phyloP scores from a whole-genome alignment of 805 yeast genomes.

The Teunomyces tritomae region DNA sequence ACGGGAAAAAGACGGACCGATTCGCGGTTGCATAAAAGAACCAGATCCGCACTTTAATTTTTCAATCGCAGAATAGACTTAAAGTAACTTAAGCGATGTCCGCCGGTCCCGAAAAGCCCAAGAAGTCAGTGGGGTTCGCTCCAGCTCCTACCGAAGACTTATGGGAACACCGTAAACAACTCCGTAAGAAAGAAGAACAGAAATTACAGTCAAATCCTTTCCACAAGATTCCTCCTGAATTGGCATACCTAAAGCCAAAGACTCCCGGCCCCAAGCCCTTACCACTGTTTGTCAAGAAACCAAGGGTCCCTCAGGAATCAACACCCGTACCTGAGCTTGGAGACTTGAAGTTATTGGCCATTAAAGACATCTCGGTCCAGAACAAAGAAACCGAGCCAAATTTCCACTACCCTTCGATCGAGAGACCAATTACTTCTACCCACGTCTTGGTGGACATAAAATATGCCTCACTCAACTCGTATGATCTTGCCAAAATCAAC shows the following conservation, averaged over 20 bases:
- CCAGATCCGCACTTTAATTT: background rate
- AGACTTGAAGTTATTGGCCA: constrained; percentile 50
- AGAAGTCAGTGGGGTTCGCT: constrained; percentile 40
- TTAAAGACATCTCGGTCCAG: constrained; percentile 46
- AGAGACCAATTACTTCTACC: constrained; percentile 46
- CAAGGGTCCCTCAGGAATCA: background rate
- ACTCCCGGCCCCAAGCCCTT: constrained; percentile 29
- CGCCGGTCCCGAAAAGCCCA: constrained; percentile 9
- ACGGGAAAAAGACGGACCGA: background rate
- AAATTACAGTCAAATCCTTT: constrained; percentile 29
- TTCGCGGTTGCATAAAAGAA: background rate
- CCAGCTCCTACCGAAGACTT: constrained; percentile 35
- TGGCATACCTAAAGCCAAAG: constrained; percentile 32
- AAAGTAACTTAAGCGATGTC: background rate
- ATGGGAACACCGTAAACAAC: constrained; percentile 30
- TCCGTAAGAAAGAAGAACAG: constrained; percentile 26
- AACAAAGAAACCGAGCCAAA: constrained; percentile 46
- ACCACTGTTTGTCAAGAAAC: constrained; percentile 5
- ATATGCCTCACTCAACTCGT: constrained; percentile 62
- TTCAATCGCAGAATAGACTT: background rate
- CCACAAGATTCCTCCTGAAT: constrained; percentile 42
- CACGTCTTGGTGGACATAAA: constrained; percentile 56
- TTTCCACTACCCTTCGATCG: constrained; percentile 50
- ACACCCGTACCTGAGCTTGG: constrained; percentile 24
- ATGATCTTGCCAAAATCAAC: constrained; percentile 60